A percentile compares a stretch with the other conserved stretches of the same genome.
Conservation (phyloP, 2,329 filamentous ascomycete genomes). For the Blumeriella jaapii region DNA sequence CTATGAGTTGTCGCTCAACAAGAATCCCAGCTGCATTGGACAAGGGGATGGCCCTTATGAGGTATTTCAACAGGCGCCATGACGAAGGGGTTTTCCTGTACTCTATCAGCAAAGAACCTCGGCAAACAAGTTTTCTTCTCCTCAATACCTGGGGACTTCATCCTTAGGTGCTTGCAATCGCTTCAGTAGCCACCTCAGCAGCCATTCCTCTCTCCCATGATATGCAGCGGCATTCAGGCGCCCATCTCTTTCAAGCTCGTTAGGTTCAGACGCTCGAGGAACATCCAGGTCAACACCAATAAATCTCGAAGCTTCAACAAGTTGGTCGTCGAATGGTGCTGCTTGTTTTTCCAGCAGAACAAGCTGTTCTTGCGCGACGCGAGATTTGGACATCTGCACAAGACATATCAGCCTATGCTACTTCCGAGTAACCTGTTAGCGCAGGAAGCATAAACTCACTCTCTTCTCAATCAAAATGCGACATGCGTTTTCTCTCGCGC, state of each 20-base stretch:
- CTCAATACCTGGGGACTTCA: slow-evolving; percentile 22
- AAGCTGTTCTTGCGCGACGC: slow-evolving; percentile 25
- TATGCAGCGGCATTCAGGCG: slow-evolving; percentile 9
- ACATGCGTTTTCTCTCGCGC: too few species aligned
- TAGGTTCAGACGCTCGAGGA: slow-evolving; percentile 8
- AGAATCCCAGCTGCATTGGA: slow-evolving; percentile 61
- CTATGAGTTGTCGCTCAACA: slow-evolving; percentile 55
- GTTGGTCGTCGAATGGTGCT: slow-evolving; percentile 27
- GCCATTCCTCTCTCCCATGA: slow-evolving; percentile 48
- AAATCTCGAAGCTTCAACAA: slow-evolving; percentile 26
- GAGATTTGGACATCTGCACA: slow-evolving; percentile 23
- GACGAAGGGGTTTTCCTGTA: slow-evolving; percentile 25
- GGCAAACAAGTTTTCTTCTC: too few species aligned
- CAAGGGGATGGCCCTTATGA: slow-evolving; percentile 54
- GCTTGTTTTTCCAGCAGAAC: slow-evolving; percentile 25
- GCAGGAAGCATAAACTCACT: slow-evolving; percentile 7
- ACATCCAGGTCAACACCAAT: slow-evolving; percentile 22
- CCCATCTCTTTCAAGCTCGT: slow-evolving; percentile 2
- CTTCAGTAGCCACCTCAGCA: slow-evolving; percentile 54
- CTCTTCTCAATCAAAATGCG: slow-evolving; percentile 6
- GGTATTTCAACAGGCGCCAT: slow-evolving; percentile 49
- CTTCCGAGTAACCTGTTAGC: neutral
- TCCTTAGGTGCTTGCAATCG: slow-evolving; percentile 36
- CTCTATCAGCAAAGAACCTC: slow-evolving; percentile 2
- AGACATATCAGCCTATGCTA: slow-evolving; percentile 7